These are phyloP conservation scores for Herpotrichia juniperi DNA, from an alignment of 2,329 filamentous ascomycete species.

Conservation along the genomic window DNA sequence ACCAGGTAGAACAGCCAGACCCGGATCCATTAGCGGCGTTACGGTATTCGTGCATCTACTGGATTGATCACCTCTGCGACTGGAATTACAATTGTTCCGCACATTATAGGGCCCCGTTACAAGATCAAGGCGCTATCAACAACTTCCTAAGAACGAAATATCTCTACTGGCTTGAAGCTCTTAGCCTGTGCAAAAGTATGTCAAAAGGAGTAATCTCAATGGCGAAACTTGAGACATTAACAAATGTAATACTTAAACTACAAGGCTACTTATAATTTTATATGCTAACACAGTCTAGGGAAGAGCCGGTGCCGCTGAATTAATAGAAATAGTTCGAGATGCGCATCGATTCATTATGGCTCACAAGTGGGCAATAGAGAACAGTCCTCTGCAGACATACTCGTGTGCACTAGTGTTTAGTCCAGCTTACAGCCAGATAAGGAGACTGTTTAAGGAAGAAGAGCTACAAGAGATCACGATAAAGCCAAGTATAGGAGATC, in stretches of 20 bases:
- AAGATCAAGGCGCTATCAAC: conserved; percentile 8
- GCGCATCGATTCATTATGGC: conserved; percentile 20
- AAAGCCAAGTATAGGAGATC: conserved; percentile 15
- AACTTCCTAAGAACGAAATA: conserved; percentile 10
- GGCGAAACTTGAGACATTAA: conserved; percentile 10
- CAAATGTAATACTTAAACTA: conserved; percentile 10
- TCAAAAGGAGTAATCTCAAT: conserved; percentile 14
- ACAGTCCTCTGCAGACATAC: conserved; percentile 22
- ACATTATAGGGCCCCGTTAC: background rate
- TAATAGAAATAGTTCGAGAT: conserved; percentile 7
- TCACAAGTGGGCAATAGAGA: conserved; percentile 18
- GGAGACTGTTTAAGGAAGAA: conserved; percentile 14
- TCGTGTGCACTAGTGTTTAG: conserved; percentile 23
- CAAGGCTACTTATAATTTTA: conserved; percentile 5
- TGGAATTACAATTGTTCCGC: conserved; percentile 6
- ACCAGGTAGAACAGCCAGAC: conserved; percentile 23
- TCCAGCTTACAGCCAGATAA: conserved; percentile 16
- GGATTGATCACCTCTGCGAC: conserved; percentile 38
- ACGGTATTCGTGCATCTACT: conserved; percentile 37
- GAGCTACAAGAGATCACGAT: conserved; percentile 16
- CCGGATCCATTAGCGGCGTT: conserved; percentile 29
- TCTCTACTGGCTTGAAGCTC: conserved; percentile 9
- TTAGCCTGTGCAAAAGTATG: conserved; percentile 7
- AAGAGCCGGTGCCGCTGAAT: background rate
- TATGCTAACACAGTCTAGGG: conserved; percentile 5